Percentiles rank a stretch among this genome's conserved stretches.
These are phyloP conservation scores for Talaromyces atroroseus DNA, from an alignment of 2,329 filamentous ascomycete species.

Conservation along the genomic window DNA sequence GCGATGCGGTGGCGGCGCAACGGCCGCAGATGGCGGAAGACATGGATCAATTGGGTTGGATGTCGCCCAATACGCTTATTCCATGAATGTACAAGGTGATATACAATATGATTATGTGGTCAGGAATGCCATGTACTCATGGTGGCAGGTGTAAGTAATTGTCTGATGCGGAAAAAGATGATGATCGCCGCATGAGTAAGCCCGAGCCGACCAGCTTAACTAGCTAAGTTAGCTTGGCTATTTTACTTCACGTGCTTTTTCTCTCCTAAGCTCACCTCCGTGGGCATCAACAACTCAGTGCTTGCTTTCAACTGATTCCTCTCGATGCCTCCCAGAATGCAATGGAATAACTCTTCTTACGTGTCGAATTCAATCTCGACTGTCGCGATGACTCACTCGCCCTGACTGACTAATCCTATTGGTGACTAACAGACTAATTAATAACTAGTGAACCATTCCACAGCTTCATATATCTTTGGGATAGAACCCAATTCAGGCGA, in stretches of 20 bases:
- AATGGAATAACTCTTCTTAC: not conserved
- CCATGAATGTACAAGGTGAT: not conserved
- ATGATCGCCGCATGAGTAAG: not conserved
- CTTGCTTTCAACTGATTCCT: too few relatives aligned
- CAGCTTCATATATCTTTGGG: not conserved
- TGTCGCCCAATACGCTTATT: not conserved
- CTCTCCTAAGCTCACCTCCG: not conserved
- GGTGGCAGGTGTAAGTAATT: too few relatives aligned
- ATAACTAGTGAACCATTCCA: too few relatives aligned
- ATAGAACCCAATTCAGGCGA: not conserved
- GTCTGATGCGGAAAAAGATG: not conserved
- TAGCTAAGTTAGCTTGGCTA: too few relatives aligned
- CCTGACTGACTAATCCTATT: not conserved
- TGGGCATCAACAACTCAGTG: too few relatives aligned
- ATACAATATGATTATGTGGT: not conserved
- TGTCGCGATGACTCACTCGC: constrained; percentile 1
- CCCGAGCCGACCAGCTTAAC: too few relatives aligned
- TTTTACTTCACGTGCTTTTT: not conserved
- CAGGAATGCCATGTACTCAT: not conserved
- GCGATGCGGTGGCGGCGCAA: constrained; percentile 11
- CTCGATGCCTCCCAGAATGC: too few relatives aligned
- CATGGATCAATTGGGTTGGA: constrained; percentile 10
- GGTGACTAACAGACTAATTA: too few relatives aligned
- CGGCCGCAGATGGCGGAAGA: constrained; percentile 11
- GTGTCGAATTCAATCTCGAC: not conserved